These are phyloP conservation scores for Calonectria henricotiae DNA, from an alignment of 2,329 filamentous ascomycete species.

Conservation along the genomic window DNA sequence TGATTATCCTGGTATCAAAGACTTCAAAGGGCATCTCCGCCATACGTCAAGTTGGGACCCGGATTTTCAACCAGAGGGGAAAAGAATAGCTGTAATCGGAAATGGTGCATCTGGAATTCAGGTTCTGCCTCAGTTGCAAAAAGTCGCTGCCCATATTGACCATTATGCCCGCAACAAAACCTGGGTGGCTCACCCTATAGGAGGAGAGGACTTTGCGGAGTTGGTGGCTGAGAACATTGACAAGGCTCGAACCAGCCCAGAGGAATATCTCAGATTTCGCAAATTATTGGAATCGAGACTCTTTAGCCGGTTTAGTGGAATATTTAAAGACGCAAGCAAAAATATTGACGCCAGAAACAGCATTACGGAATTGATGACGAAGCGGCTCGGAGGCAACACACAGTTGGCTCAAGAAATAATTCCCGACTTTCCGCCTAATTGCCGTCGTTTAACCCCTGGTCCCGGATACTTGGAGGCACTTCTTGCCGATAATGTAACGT, in stretches of 20 bases:
- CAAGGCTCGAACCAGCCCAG: constrained; percentile 22
- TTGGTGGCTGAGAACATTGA: constrained; percentile 22
- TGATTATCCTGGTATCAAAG: constrained; percentile 21
- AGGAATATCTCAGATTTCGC: constrained; percentile 27
- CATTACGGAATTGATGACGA: constrained; percentile 23
- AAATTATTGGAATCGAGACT: constrained; percentile 15
- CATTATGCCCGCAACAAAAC: constrained; percentile 32
- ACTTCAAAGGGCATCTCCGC: constrained; percentile 21
- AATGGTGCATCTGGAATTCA: constrained; percentile 29
- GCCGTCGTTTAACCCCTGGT: constrained; percentile 25
- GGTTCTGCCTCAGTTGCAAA: constrained; percentile 22
- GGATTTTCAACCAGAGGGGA: constrained; percentile 19
- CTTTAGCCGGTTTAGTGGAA: constrained; percentile 25
- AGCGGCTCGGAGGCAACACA: constrained; percentile 6
- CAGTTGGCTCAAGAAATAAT: constrained; percentile 12
- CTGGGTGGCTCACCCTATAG: constrained; percentile 26
- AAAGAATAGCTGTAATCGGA: constrained; percentile 23
- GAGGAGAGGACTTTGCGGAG: constrained; percentile 26
- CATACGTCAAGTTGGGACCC: constrained; percentile 31
- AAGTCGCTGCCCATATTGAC: constrained; percentile 12
- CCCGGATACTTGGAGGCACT: constrained; percentile 26
- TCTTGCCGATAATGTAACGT: constrained; percentile 12
- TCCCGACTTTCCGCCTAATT: constrained; percentile 27
- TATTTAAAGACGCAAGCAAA: constrained; percentile 15
- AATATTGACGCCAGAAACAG: background rate